Percentiles rank a stretch among this genome's conserved stretches.
Conservation (phyloP, 1,139 yeast genomes). For the Diutina neorugosa region DNA sequence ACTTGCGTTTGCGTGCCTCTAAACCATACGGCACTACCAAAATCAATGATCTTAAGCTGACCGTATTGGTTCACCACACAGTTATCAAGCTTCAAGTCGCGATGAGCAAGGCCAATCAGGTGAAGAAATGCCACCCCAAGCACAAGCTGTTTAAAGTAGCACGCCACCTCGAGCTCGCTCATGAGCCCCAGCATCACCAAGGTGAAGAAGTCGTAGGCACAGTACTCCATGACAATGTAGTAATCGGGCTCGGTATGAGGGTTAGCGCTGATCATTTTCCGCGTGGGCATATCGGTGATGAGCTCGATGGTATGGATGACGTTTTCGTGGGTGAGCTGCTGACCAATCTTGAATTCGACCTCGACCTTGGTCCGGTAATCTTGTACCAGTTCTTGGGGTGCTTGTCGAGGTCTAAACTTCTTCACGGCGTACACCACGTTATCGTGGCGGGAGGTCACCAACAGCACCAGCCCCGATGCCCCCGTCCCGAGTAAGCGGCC, state of each 20-base stretch:
- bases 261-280: not conserved
- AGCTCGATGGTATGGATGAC: slow-evolving; percentile 55
- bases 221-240: slow-evolving; percentile 64
- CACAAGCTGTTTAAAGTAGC: slow-evolving; percentile 59
- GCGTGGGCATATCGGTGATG: slow-evolving; percentile 26
- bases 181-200: slow-evolving; percentile 65
- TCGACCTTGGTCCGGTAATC: slow-evolving; percentile 55
- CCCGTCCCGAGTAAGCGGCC: slow-evolving; percentile 60
- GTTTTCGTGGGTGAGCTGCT: slow-evolving; percentile 47
- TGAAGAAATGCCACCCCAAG: slow-evolving; percentile 54
- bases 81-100: slow-evolving; percentile 68
- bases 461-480: slow-evolving; percentile 65
- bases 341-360: slow-evolving; percentile 56
- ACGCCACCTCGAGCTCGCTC: slow-evolving; percentile 43
- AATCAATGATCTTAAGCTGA: slow-evolving; percentile 59
- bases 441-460: slow-evolving; percentile 33
- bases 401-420: slow-evolving; percentile 45
- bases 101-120: slow-evolving; percentile 58
- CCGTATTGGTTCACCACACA: slow-evolving; percentile 58
- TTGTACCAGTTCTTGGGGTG: slow-evolving; percentile 33
- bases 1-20: slow-evolving; percentile 15
- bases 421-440: slow-evolving; percentile 56
- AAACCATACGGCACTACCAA: slow-evolving; percentile 45
- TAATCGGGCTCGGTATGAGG: slow-evolving; percentile 22
- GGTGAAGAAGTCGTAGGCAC: slow-evolving; percentile 65